phyloP scores from a whole-genome alignment of 2,329 filamentous ascomycete genomes.

The Diaporthe sp. region DNA sequence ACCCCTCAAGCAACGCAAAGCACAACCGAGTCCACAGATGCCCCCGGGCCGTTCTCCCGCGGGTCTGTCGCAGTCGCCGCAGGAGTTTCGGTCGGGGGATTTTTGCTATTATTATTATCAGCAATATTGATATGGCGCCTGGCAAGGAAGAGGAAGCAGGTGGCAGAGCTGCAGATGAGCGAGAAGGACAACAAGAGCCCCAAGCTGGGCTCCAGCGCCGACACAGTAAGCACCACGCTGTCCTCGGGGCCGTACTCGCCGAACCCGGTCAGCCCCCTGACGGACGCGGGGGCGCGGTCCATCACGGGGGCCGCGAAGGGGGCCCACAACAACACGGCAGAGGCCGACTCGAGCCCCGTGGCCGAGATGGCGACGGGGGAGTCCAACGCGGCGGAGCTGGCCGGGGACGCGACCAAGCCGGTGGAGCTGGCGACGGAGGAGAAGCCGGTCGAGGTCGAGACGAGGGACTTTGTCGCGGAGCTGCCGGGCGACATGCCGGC shows the following conservation, averaged over 20 bases:
- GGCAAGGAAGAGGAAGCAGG: constrained; percentile 18
- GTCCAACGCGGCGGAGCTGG: constrained; percentile 25
- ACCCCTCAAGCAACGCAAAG: background rate
- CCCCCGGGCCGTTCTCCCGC: background rate
- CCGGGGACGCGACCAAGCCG: constrained; percentile 21
- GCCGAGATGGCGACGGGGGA: constrained; percentile 11
- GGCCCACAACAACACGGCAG: background rate
- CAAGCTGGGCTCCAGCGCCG: constrained; percentile 14
- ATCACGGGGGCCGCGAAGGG: background rate
- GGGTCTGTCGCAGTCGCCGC: background rate
- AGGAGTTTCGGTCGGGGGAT: constrained; percentile 8
- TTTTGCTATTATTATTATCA: constrained; percentile 1
- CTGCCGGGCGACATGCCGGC: constrained; percentile 17
- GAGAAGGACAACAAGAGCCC: background rate
- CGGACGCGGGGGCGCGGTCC: background rate
- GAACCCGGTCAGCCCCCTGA: constrained; percentile 20
- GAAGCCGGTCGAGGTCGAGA: constrained; percentile 19
- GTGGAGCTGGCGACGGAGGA: constrained; percentile 20
- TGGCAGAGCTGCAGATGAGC: background rate
- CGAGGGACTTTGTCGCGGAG: background rate
- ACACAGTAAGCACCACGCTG: constrained; percentile 6
- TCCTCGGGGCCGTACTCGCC: constrained; percentile 6
- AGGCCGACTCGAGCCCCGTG: constrained; percentile 23
- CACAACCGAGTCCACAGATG: background rate
- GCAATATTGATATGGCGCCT: constrained; percentile 12